phyloP scores from a whole-genome alignment of 352 stramenopile species.

The Pythium dissotocum region DNA sequence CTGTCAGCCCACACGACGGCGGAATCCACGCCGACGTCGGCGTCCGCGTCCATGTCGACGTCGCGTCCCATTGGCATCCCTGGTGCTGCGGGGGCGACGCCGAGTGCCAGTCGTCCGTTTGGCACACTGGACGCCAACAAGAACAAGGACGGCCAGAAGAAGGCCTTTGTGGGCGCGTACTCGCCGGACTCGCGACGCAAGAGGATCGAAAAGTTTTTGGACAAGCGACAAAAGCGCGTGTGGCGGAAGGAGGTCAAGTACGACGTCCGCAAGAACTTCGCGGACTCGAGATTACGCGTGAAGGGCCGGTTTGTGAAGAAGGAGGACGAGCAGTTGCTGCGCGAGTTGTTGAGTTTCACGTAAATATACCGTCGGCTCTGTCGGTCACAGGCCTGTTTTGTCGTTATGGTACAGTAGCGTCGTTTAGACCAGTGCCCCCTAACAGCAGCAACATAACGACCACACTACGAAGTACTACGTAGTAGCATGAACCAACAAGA shows the following conservation, averaged over 20 bases:
- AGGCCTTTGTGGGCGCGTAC: conserved; percentile 92
- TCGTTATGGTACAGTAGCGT: conserved; percentile 38
- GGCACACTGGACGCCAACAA: conserved; percentile 42
- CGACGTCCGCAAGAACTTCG: conserved; percentile 99
- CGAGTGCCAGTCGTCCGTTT: conserved; percentile 40
- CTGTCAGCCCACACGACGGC: conserved; percentile 13
- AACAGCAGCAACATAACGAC: too few relatives aligned
- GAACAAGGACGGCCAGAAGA: conserved; percentile 63
- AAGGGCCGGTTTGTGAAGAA: conserved; percentile 99
- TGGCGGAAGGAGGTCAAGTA: conserved; percentile 99
- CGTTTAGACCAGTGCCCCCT: too few relatives aligned
- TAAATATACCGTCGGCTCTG: conserved; percentile 30
- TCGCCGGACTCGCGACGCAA: conserved; percentile 83
- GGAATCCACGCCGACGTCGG: conserved; percentile 16
- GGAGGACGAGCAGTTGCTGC: conserved; percentile 94
- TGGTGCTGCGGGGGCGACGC: conserved; percentile 38
- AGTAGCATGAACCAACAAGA: too few relatives aligned
- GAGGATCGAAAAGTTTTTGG: conserved; percentile 88
- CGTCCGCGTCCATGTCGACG: conserved; percentile 47
- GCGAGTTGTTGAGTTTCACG: conserved; percentile 79
- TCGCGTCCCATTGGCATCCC: conserved; percentile 84
- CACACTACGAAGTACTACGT: too few relatives aligned
- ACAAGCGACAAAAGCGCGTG: conserved; percentile 92
- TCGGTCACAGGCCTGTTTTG: conserved; percentile 26
- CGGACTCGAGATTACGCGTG: conserved; percentile 96